These are phyloP conservation scores for Pharnaceum exiguum DNA, from an alignment of 148 eudicot species.

Conservation along the genomic window DNA sequence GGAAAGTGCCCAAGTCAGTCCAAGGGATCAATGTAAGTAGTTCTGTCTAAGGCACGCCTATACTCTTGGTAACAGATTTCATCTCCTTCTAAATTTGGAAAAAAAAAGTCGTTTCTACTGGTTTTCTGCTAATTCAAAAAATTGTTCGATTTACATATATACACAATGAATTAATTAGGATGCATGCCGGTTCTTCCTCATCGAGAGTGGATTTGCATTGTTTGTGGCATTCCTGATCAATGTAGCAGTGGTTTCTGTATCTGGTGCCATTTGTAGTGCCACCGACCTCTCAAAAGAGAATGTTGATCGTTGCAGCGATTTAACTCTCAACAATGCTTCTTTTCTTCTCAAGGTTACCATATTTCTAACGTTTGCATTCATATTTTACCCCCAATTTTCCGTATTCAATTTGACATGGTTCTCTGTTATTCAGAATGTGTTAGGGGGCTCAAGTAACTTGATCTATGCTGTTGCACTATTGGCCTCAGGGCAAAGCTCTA, in stretches of 20 bases:
- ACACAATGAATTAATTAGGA: conserved; percentile 25
- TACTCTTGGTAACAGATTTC: no score
- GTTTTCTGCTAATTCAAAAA: no score
- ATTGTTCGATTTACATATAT: no score
- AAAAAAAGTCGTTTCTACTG: no score
- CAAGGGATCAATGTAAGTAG: conserved; percentile 23
- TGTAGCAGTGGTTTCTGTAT: conserved; percentile 52
- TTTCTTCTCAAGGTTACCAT: conserved; percentile 56
- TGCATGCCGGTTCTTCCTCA: conserved; percentile 62
- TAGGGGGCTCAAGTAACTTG: no score
- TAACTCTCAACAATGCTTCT: conserved; percentile 60
- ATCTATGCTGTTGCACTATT: no score
- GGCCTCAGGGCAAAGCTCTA: no score
- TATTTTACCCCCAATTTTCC: no score
- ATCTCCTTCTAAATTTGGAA: no score
- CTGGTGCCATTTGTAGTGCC: conserved; percentile 51
- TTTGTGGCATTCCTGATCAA: conserved; percentile 65
- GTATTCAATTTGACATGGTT: no score
- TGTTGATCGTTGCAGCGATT: conserved; percentile 32
- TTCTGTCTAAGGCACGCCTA: not conserved
- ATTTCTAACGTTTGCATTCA: no score
- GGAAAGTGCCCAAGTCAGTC: conserved; percentile 45
- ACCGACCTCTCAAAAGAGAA: conserved; percentile 22
- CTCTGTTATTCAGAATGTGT: no score
- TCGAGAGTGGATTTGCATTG: conserved; percentile 67